Evolutionary conservation across 164 flowering plant genomes (phyloP).

Genomic region (Vitis rotundifolia): DNA sequence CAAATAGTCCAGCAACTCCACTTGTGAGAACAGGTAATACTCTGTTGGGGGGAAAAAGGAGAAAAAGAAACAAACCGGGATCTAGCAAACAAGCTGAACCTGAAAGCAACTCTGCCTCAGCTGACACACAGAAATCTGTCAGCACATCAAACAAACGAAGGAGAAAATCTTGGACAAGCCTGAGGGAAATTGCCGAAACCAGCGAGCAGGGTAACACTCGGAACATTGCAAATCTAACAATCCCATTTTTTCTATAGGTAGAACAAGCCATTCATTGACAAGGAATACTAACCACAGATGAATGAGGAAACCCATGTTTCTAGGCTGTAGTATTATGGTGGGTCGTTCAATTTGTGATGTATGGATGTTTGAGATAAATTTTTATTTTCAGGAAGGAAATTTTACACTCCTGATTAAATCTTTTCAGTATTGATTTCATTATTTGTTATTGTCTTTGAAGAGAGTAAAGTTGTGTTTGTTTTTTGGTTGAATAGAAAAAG

Average conservation of each 20-base stretch:
- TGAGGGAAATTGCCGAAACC: constrained; percentile 59
- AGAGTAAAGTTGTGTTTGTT: too few relatives aligned
- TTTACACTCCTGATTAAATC: too few relatives aligned
- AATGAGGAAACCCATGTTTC: too few relatives aligned
- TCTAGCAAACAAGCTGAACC: constrained; percentile 34
- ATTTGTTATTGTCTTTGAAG: too few relatives aligned
- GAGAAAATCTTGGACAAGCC: constrained; percentile 61
- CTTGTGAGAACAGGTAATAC: constrained; percentile 7
- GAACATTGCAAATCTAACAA: constrained; percentile 28
- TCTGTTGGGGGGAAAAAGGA: constrained; percentile 45
- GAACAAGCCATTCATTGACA: too few relatives aligned
- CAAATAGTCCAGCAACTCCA: constrained; percentile 41
- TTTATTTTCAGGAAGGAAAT: too few relatives aligned
- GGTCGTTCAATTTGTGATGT: too few relatives aligned
- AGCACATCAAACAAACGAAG: constrained; percentile 35
- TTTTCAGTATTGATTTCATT: too few relatives aligned
- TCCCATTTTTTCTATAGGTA: constrained; percentile 48
- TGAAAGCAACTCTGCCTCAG: constrained; percentile 18
- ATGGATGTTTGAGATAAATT: too few relatives aligned
- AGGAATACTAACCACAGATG: too few relatives aligned
- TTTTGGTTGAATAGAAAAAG: too few relatives aligned
- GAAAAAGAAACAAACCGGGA: constrained; percentile 43
- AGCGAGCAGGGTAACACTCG: constrained; percentile 19
- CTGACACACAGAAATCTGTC: constrained; percentile 21
- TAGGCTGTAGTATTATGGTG: too few relatives aligned